Percentiles rank a stretch among this genome's conserved stretches.
Evolutionary conservation across 495 filamentous ascomycete species (phyloP).

Genomic region (Talaromyces liani): DNA sequence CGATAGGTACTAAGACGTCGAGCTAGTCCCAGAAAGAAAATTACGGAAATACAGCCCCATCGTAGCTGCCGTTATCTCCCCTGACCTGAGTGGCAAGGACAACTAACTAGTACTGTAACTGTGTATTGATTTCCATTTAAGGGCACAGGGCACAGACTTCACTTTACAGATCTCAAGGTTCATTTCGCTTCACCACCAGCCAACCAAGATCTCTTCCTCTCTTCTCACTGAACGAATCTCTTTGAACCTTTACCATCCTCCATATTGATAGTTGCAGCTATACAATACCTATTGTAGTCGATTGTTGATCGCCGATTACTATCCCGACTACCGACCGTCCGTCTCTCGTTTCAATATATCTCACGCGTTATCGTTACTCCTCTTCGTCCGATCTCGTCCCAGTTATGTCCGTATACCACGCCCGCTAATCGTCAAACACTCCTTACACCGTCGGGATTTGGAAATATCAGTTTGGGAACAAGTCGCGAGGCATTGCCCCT

Average conservation of each 20-base stretch:
- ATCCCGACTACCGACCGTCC: neutral
- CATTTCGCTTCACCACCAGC: neutral
- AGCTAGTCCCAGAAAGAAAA: neutral
- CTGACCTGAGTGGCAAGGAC: neutral
- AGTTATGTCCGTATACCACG: conserved; percentile 4
- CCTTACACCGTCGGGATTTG: neutral
- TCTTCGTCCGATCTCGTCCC: neutral
- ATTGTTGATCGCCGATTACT: neutral
- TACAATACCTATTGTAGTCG: neutral
- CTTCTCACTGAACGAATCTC: neutral
- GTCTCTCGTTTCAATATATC: neutral
- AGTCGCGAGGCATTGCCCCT: neutral
- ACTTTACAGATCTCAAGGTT: neutral
- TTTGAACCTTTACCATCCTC: neutral
- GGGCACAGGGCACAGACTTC: neutral
- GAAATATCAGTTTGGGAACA: neutral
- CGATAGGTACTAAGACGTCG: neutral
- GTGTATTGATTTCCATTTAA: neutral
- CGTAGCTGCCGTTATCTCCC: neutral
- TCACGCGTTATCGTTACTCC: neutral
- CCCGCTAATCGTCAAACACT: neutral
- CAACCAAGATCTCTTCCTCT: neutral
- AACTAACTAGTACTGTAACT: neutral
- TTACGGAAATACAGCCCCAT: neutral
- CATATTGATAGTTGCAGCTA: neutral